These are phyloP conservation scores for Penicillium waksmanii DNA, from an alignment of 495 filamentous ascomycete species.

Conservation along the genomic window DNA sequence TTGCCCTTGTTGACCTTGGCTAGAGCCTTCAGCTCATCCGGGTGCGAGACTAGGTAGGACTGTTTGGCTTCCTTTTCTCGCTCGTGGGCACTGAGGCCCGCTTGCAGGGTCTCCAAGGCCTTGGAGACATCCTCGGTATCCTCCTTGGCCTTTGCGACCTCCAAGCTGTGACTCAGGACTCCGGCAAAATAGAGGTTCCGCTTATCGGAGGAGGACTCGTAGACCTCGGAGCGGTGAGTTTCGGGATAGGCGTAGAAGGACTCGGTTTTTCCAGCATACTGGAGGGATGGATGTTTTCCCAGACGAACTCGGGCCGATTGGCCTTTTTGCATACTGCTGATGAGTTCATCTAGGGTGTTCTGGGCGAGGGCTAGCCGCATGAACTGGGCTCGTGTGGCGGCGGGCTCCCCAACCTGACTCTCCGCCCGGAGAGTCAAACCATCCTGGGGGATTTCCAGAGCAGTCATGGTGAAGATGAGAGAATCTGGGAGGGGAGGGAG, in stretches of 20 bases:
- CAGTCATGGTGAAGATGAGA: conserved; percentile 39
- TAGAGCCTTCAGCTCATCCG: conserved; percentile 44
- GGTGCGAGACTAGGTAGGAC: conserved; percentile 46
- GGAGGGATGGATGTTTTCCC: conserved; percentile 52
- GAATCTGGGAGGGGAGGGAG: conserved; percentile 16
- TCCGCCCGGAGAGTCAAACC: conserved; percentile 51
- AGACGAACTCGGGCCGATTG: conserved; percentile 57
- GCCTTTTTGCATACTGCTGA: conserved; percentile 65
- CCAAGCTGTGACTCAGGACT: conserved; percentile 58
- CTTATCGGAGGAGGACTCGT: conserved; percentile 44
- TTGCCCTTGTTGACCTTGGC: conserved; percentile 7
- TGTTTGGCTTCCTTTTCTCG: conserved; percentile 58
- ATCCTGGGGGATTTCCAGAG: conserved; percentile 49
- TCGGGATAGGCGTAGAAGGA: conserved; percentile 52
- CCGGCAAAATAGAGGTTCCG: conserved; percentile 57
- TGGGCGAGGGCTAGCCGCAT: conserved; percentile 70
- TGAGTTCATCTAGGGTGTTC: conserved; percentile 69
- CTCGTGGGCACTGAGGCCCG: conserved; percentile 50
- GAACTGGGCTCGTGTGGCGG: conserved; percentile 49
- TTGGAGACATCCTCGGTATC: conserved; percentile 55
- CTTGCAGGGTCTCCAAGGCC: conserved; percentile 61
- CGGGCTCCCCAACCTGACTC: conserved; percentile 37
- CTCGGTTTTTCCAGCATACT: conserved; percentile 57
- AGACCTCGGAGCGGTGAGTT: conserved; percentile 56
- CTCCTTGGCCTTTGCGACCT: conserved; percentile 58